Evolutionary conservation across 2,329 filamentous ascomycete genomes (phyloP), one percentile per base, ranked within the genome.

Genomic region (Geosmithia flava): DNA sequence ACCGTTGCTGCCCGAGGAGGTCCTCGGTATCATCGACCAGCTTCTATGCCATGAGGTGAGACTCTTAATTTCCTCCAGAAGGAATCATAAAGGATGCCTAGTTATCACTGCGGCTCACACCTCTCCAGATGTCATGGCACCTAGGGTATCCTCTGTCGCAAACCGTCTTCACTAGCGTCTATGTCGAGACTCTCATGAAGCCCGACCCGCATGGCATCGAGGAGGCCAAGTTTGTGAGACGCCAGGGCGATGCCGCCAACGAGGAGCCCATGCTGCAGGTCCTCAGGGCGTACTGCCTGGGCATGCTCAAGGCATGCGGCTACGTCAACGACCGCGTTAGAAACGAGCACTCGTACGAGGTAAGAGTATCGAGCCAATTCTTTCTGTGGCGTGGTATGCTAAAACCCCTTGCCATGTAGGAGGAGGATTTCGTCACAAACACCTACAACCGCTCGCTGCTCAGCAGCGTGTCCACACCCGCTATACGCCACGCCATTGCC

Each of bases 401-500:
- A 15, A 33, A 29, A 16, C 30, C 7, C 10, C 5, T 27, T 27
- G 23, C 45, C 13, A 40, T 29, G 16, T 44, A 91, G 83, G 93
- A 98, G 66, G 93, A 98, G 65, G 93, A 98, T 59, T 96, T 98
- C 60, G 87, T 94, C 19, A 90, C 88, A 7, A 89, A 95, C 62
- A 85, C 90, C 0, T 97, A 93, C 61, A 85, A 89, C 55, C 79
- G 90, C 39, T 80, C 79, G 13, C 70, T 98, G 1, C 72, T 97
- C 7, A 78, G 81, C 23, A 67, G 74, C 15, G 72, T 91, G 49
- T 69, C 77, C 16, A 64, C 72, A 2, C 67, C 71, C 5, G 70
- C 75, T n/a, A 72, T 88, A 20, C 67, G 73, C 42, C 63, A 68
- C 8, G 61, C 74, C 23, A 63, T 88, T 19, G 62, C 74, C 20